Conservation (phyloP, 2,329 filamentous ascomycete species). For the Zopfia rhizophila region DNA sequence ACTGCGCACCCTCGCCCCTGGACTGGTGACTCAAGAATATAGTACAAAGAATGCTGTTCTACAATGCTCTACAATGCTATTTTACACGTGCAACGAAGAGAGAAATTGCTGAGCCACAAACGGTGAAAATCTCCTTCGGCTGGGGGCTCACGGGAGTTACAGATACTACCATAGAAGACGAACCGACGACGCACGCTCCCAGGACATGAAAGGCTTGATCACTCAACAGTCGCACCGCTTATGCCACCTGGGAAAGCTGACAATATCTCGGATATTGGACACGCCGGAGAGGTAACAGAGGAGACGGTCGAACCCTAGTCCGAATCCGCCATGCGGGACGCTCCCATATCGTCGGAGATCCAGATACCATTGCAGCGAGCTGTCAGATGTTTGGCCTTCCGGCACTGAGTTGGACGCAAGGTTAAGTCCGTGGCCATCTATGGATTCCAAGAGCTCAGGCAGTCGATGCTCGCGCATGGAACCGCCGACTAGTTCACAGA, state of each 20-base stretch:
- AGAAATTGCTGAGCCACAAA: conserved; percentile 9
- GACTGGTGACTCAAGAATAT: conserved; percentile 1
- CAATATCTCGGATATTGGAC: conserved; percentile 83
- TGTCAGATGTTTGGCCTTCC: conserved; percentile 30
- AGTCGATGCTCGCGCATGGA: conserved; percentile 88
- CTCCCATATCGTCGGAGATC: conserved; percentile 92
- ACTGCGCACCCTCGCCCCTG: conserved; percentile 39
- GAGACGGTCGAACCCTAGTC: conserved; percentile 87
- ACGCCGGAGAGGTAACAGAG: conserved; percentile 85
- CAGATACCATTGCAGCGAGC: conserved; percentile 80
- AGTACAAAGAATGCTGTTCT: conserved; percentile 3
- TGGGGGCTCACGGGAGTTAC: too few species aligned
- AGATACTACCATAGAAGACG: too few species aligned
- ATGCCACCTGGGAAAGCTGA: conserved; percentile 82
- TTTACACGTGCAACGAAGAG: conserved; percentile 31
- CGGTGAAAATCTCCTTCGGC: conserved; percentile 15
- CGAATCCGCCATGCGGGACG: conserved; percentile 90
- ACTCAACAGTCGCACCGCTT: conserved; percentile 63
- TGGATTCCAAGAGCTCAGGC: conserved; percentile 72
- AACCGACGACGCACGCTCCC: background rate
- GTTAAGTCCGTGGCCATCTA: conserved; percentile 74
- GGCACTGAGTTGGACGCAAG: conserved; percentile 34
- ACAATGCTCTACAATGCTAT: conserved; percentile 19
- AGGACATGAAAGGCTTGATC: background rate
- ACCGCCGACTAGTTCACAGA: conserved; percentile 88